phyloP scores from a whole-genome alignment of 2,329 filamentous ascomycete genomes.

The Zymoseptoria passerinii region DNA sequence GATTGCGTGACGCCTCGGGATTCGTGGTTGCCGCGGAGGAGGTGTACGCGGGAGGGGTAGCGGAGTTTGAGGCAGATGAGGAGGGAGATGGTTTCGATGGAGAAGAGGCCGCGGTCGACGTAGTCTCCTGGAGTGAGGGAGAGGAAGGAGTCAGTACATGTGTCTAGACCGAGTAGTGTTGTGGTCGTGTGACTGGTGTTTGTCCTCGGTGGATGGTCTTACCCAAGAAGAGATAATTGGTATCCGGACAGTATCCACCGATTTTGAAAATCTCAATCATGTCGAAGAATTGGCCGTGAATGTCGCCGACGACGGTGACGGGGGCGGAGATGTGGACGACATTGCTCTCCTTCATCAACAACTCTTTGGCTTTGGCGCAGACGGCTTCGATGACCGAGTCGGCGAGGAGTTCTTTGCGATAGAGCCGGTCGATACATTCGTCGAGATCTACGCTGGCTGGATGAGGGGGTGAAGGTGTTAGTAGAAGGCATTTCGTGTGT shows the following conservation, averaged over 20 bases:
- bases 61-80: conserved; percentile 94
- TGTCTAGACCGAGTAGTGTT: neutral
- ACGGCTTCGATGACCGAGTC: conserved; percentile 98
- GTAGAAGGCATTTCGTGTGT: conserved; percentile 2
- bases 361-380: conserved; percentile 97
- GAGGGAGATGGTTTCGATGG: conserved; percentile 95
- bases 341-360: conserved; percentile 99
- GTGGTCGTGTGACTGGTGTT: conserved; percentile 21
- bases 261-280: conserved; percentile 99
- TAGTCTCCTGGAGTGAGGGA: conserved; percentile 53
- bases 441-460: conserved; percentile 95
- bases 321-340: conserved; percentile 94
- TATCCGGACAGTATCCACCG: conserved; percentile 92
- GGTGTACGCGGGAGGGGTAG: conserved; percentile 89
- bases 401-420: conserved; percentile 92
- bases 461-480: too few relatives aligned
- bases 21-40: conserved; percentile 97
- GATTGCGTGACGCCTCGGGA: conserved; percentile 96
- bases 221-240: conserved; percentile 97
- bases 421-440: conserved; percentile 93
- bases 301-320: conserved; percentile 95
- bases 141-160: neutral
- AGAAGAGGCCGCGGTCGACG: conserved; percentile 86
- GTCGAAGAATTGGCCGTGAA: conserved; percentile 98
- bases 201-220: conserved; percentile 3